Percentiles rank a stretch among this genome's conserved stretches.
Evolutionary conservation across 1,284 basidiomycete species (phyloP).

Genomic region (Rhodotorula glutinis): DNA sequence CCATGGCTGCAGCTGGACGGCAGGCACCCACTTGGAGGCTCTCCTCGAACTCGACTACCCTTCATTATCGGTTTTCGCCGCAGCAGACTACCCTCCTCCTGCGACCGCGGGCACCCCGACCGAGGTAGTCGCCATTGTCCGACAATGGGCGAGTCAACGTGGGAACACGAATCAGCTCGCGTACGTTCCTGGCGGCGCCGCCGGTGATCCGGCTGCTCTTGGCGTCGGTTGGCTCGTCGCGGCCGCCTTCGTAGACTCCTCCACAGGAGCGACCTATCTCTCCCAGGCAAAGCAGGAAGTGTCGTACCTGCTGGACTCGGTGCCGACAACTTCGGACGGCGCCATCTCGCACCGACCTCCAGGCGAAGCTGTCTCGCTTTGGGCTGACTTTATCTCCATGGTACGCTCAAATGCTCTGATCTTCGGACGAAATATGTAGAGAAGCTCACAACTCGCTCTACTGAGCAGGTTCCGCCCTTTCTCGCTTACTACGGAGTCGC

Average conservation of each 20-base stretch:
- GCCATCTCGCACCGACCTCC: constrained; percentile 48
- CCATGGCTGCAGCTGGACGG: constrained; percentile 63
- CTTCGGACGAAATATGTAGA: neutral
- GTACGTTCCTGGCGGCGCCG: constrained; percentile 29
- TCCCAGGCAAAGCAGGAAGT: constrained; percentile 62
- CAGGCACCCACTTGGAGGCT: constrained; percentile 70
- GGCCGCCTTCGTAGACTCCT: constrained; percentile 49
- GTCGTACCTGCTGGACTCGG: constrained; percentile 63
- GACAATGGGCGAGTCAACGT: constrained; percentile 22
- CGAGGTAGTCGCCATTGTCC: constrained; percentile 27
- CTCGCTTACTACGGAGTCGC: constrained; percentile 74
- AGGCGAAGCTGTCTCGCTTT: constrained; percentile 42
- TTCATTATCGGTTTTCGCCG: constrained; percentile 60
- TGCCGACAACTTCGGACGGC: constrained; percentile 54
- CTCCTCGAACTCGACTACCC: constrained; percentile 67
- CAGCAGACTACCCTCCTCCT: constrained; percentile 52
- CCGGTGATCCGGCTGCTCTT: constrained; percentile 35
- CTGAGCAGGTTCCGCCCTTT: constrained; percentile 9
- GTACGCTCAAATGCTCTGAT: neutral
- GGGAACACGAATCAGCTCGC: constrained; percentile 25
- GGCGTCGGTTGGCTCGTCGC: constrained; percentile 36
- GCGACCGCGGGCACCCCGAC: constrained; percentile 2
- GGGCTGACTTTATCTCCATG: constrained; percentile 40
- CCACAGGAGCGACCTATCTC: constrained; percentile 49
- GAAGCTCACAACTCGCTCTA: no score